Conservation (phyloP, 2,329 filamentous ascomycete genomes). For the Boeremia exigua region DNA sequence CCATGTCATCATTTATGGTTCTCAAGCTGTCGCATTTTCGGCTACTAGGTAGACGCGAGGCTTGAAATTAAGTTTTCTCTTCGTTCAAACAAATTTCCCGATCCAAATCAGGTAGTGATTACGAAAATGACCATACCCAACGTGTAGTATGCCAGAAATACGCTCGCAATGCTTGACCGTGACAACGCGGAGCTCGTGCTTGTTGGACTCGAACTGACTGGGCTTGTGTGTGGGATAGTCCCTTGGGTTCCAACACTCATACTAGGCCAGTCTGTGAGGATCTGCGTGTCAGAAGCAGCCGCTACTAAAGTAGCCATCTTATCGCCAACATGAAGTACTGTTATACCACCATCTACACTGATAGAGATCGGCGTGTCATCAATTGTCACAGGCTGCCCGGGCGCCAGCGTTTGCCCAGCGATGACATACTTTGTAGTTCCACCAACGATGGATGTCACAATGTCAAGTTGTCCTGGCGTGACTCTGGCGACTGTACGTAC, state of each 20-base stretch:
- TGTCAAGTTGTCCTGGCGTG: background rate
- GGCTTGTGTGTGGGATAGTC: background rate
- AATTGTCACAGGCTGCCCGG: constrained; percentile 25
- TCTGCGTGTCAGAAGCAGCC: background rate
- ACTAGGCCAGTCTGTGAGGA: background rate
- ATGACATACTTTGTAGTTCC: constrained; percentile 25
- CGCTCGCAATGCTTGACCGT: background rate
- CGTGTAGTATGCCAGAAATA: background rate
- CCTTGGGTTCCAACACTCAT: background rate
- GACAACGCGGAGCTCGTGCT: constrained; percentile 1
- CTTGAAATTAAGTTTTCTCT: background rate
- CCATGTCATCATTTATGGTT: background rate
- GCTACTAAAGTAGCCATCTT: constrained; percentile 21
- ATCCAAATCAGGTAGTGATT: background rate
- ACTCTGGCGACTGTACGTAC: background rate
- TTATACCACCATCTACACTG: constrained; percentile 5
- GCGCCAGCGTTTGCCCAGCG: constrained; percentile 25
- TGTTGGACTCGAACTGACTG: background rate
- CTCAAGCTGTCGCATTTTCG: background rate
- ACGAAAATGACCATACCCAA: background rate
- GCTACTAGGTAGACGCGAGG: background rate
- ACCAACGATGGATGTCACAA: constrained; percentile 19
- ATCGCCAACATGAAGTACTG: constrained; percentile 23
- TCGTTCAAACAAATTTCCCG: background rate
- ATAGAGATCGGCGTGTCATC: constrained; percentile 22